Evolutionary conservation across 2,329 filamentous ascomycete genomes (phyloP).

Genomic region (Clonostachys rosea): DNA sequence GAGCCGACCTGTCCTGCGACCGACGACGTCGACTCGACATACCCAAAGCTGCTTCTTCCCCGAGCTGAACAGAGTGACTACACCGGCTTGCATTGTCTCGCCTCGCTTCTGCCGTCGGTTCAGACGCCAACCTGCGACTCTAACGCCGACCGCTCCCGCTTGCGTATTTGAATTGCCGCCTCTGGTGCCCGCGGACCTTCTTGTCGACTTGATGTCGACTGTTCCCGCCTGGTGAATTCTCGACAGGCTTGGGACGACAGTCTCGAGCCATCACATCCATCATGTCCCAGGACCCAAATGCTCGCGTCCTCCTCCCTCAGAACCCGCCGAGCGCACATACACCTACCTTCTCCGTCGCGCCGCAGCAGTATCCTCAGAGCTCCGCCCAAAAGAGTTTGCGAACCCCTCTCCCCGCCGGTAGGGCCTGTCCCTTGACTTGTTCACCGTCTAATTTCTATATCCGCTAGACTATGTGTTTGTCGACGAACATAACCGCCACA

Average conservation of each 20-base stretch:
- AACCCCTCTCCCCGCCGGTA: not conserved
- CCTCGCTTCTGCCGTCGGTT: too few relatives aligned
- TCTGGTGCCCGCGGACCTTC: too few relatives aligned
- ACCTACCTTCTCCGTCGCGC: constrained; percentile 73
- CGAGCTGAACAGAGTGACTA: too few relatives aligned
- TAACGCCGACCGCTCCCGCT: too few relatives aligned
- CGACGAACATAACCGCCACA: constrained; percentile 97
- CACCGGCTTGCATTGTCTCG: too few relatives aligned
- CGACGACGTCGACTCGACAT: too few relatives aligned
- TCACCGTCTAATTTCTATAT: not conserved
- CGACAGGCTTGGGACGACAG: too few relatives aligned
- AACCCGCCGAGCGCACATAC: constrained; percentile 35
- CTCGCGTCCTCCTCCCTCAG: constrained; percentile 2
- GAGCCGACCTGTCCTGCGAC: too few relatives aligned
- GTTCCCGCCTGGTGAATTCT: not conserved
- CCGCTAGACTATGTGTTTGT: constrained; percentile 94
- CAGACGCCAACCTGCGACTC: too few relatives aligned
- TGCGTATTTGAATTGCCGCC: too few relatives aligned
- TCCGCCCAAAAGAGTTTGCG: constrained; percentile 81
- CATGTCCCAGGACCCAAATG: constrained; percentile 1
- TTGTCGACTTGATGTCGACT: constrained; percentile 21
- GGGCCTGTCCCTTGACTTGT: not conserved
- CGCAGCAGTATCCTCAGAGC: constrained; percentile 43
- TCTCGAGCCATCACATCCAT: not conserved
- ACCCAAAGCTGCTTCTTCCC: too few relatives aligned